Evolutionary conservation across 1,139 yeast genomes (phyloP), one percentile per base, ranked within the genome.

Genomic region (Yamadazyma oceani): DNA sequence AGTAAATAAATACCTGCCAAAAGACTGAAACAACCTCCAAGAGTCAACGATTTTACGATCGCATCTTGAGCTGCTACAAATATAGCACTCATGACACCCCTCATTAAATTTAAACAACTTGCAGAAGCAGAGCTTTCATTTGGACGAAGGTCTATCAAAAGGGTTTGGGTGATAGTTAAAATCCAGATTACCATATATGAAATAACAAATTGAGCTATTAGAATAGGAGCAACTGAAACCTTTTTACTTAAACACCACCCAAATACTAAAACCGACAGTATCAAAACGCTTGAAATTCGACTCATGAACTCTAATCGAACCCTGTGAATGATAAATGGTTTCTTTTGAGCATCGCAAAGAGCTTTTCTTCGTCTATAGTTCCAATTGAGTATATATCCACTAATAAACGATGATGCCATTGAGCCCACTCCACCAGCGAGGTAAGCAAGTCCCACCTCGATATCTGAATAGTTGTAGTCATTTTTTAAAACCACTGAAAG

Each of bases 241-340:
- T 66, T 55, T 17, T 67, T 53, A 31, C 75, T 65, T 4, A 85
- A 49, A 35, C 85, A 73, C 95, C 95, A 86, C 1, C 92, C 95
- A 60, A 75, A 85, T 0, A 78, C 59, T 1, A 80, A 44, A 4
- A 73, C 56, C 19, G 29, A 22, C n/a, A 2, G 39, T 17, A 0
- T 78, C 69, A 3, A 56, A 50, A n/a, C 69, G 48, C 16, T 69
- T 2, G 69, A 21, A 26, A 54, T 5, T 32, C 67, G 41, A 12
- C 65, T 41, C 2, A 58, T 46, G 41, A 60, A 48, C 25, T 54
- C 53, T 17, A 65, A 48, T 31, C 73, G 46, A 0, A 66, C 56
- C 11, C 48, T 42, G 35, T 58, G 48, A 16, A 62, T 43, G 38
- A 61, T 53, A 40, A 64, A 62, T 16, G 43, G 40, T 3, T 36